Percentiles rank a stretch among this genome's conserved stretches.
phyloP scores from a whole-genome alignment of 2,329 filamentous ascomycete species.

The Akanthomyces uredinophilus region DNA sequence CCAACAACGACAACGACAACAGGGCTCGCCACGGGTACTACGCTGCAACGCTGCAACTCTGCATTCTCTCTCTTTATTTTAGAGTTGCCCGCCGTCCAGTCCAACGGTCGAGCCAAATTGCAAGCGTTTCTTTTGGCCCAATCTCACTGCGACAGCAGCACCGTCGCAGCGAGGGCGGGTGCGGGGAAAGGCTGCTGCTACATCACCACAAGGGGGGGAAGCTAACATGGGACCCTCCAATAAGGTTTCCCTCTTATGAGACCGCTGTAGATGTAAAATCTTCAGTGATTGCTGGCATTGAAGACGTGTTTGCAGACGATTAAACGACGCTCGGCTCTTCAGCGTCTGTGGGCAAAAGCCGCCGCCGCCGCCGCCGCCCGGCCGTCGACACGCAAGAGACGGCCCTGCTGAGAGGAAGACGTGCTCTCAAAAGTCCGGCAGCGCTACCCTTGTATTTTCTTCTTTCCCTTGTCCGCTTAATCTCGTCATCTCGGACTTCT shows the following conservation, averaged over 20 bases:
- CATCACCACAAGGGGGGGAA: not conserved
- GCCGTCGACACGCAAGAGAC: not conserved
- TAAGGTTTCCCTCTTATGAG: not conserved
- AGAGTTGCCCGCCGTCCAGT: not conserved
- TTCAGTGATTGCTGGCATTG: no score
- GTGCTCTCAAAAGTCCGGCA: not conserved
- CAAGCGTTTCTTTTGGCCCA: no score
- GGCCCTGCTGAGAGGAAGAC: not conserved
- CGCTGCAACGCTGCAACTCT: no score
- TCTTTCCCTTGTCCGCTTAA: not conserved
- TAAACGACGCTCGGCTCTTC: not conserved
- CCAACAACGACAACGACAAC: not conserved
- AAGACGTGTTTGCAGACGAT: no score
- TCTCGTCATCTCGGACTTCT: slow-evolving; percentile 10
- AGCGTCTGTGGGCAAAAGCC: not conserved
- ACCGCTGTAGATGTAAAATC: not conserved
- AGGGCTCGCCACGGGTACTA: no score
- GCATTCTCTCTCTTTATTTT: no score
- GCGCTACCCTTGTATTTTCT: not conserved
- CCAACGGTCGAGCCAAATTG: not conserved
- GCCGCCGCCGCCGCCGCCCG: no score
- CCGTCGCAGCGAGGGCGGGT: not conserved
- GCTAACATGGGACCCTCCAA: not conserved
- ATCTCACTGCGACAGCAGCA: not conserved
- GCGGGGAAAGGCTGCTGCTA: not conserved